These are phyloP conservation scores for Geoglossum cookeanum DNA, from an alignment of 2,329 filamentous ascomycete species.

Conservation along the genomic window DNA sequence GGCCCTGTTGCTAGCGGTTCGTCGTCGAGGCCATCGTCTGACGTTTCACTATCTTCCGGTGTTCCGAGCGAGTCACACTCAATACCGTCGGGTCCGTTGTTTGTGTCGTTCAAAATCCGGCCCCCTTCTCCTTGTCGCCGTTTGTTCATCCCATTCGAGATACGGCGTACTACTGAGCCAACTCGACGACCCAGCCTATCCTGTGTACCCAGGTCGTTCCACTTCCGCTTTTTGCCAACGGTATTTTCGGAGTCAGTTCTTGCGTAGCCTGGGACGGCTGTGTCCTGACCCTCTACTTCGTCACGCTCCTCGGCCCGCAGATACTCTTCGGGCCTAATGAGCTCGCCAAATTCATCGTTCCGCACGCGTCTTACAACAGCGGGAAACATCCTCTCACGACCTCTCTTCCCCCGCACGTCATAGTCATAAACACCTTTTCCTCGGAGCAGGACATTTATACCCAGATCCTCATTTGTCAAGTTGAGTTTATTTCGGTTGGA, in stretches of 20 bases:
- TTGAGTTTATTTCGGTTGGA: slow-evolving; percentile 70
- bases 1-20: slow-evolving; percentile 30
- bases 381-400: slow-evolving; percentile 81
- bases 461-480: slow-evolving; percentile 74
- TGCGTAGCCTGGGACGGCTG: slow-evolving; percentile 34
- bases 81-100: slow-evolving; percentile 38
- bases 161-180: slow-evolving; percentile 31
- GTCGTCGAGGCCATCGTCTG: slow-evolving; percentile 24
- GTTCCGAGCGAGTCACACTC: slow-evolving; percentile 35
- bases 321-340: slow-evolving; percentile 88
- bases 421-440: slow-evolving; percentile 86
- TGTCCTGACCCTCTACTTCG: slow-evolving; percentile 40
- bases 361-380: slow-evolving; percentile 62
- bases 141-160: slow-evolving; percentile 20
- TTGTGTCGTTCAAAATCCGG: slow-evolving; percentile 14
- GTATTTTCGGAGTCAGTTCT: slow-evolving; percentile 26
- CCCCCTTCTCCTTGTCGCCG: neutral
- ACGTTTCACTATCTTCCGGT: slow-evolving; percentile 31
- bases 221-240: slow-evolving; percentile 83
- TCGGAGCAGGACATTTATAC: slow-evolving; percentile 76
- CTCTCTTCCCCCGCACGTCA: slow-evolving; percentile 77
- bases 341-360: slow-evolving; percentile 79
- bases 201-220: slow-evolving; percentile 48
- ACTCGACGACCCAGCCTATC: slow-evolving; percentile 18
- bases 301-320: slow-evolving; percentile 82